Base-by-base conservation (phyloP, 192 early-diverging fungal genomes). In the Oehlia diaphana region DNA sequence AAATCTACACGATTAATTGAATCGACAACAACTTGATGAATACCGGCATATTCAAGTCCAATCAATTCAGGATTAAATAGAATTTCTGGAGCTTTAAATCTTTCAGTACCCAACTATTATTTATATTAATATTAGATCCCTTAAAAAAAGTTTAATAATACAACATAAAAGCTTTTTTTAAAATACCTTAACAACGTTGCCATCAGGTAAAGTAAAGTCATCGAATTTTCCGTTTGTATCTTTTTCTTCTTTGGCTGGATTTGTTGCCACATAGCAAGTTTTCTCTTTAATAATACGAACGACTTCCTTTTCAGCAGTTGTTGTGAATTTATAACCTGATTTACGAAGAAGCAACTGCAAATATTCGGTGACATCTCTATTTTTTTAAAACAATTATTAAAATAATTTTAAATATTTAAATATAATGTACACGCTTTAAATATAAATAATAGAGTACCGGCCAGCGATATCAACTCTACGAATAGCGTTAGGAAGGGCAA, bases 221-320 rank as follows among this genome's bases (percentile, higher is more conserved):
- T 96, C 94, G 63, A 86, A 83, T 83, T 95, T 94, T 44, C 91
- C 88, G 13, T 82, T 87, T 35, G 90, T 84, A 75, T 98, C 96
- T 87, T 98, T 98, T 83, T 98, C 97, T 84, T 98, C 97, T 81
- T 96, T 95, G 74, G 88, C 83, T 23, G 97, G 96, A 83, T 95
- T 95, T 61, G 91, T 78, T 39, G 98, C 93, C 68, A 99, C 83
- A 81, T 97, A 98, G 86, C 97, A 99, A 28, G 92, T 91, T 84
- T 95, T 97, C 79, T 99, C 98, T 86, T 99, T 99, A 77, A 98
- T 94, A 71, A 95, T 91, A 64, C 97, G 91, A 9, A 98, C 96
- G 72, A 98, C 91, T 82, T 99, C 98, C 78, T 93, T 93, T 83
- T 99, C 98, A 63, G 98, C 97, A 19, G 94, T 92, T 3, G 95